phyloP scores from a whole-genome alignment of 163 green algal genomes.

The Scenedesmus sp. region DNA sequence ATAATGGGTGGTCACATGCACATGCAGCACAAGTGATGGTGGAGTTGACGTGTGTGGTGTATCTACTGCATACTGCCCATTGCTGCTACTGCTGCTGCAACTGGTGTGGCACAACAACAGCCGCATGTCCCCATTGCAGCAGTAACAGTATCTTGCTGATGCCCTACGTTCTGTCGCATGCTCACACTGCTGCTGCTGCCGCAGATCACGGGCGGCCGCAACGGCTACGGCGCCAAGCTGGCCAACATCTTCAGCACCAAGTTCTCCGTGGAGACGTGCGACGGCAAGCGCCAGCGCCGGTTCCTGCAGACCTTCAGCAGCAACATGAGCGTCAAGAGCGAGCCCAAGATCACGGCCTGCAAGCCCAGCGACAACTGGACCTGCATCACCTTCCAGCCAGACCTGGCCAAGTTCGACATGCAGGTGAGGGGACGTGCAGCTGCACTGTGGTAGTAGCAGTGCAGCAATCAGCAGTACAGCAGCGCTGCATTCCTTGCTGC shows the following conservation, averaged over 20 bases:
- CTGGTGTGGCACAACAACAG: background rate
- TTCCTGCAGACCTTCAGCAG: constrained; percentile 94
- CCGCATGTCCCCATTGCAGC: background rate
- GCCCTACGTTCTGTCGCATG: background rate
- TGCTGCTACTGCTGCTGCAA: background rate
- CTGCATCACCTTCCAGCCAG: constrained; percentile 96
- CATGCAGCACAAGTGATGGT: background rate
- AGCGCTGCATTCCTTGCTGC: background rate
- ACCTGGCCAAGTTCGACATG: constrained; percentile 99
- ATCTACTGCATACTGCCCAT: background rate
- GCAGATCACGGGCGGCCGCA: constrained; percentile 96
- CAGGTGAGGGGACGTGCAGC: constrained; percentile 13
- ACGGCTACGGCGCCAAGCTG: constrained; percentile 99
- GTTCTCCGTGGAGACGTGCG: constrained; percentile 98
- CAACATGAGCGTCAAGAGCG: constrained; percentile 95
- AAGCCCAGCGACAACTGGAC: constrained; percentile 98
- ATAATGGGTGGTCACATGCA: background rate
- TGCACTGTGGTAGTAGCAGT: background rate
- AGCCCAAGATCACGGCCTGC: constrained; percentile 89
- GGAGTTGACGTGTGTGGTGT: background rate
- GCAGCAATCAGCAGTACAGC: background rate
- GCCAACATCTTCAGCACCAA: constrained; percentile 99
- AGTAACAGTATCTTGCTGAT: background rate
- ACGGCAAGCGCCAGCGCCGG: constrained; percentile 83
- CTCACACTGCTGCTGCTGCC: background rate